These are phyloP conservation scores for Mantamonas sphyraenae DNA, from an alignment of 78 protist species.

Conservation along the genomic window DNA sequence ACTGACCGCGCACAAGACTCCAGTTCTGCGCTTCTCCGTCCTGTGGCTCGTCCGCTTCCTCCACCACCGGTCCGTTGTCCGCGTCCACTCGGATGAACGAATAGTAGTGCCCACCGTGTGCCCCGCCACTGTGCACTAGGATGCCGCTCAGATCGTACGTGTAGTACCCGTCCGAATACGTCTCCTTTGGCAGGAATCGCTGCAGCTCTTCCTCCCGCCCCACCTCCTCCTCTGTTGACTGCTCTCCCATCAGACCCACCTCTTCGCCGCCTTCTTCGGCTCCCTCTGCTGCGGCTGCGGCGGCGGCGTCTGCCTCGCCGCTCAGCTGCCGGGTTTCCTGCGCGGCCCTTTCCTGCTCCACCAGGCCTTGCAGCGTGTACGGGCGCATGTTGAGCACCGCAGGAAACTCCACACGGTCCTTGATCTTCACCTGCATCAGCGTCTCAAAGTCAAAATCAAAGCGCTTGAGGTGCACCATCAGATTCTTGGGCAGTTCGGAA, in stretches of 20 bases:
- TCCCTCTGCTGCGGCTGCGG: neutral
- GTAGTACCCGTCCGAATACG: neutral
- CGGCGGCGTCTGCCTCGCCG: neutral
- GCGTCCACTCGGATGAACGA: conserved; percentile 48
- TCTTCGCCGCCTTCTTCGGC: neutral
- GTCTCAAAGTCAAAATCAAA: conserved; percentile 69
- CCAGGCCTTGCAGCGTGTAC: conserved; percentile 49
- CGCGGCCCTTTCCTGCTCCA: conserved; percentile 7
- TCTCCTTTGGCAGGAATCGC: neutral
- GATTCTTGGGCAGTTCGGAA: conserved; percentile 7
- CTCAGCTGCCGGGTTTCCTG: neutral
- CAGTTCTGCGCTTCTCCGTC: too few relatives aligned
- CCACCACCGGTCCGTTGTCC: neutral
- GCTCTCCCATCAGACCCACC: too few relatives aligned
- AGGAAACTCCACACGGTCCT: conserved; percentile 55
- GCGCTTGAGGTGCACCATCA: conserved; percentile 62
- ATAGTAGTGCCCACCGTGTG: conserved; percentile 69
- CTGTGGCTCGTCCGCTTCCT: neutral
- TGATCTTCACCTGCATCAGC: conserved; percentile 52
- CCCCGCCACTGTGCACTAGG: conserved; percentile 67
- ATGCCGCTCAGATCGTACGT: conserved; percentile 62
- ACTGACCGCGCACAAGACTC: conserved; percentile 41
- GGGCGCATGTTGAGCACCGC: conserved; percentile 43
- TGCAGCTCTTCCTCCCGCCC: neutral
- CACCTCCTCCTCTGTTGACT: too few relatives aligned